Base-by-base conservation (phyloP, 208 protist species). In the Acanthamoeba divionensis region DNA sequence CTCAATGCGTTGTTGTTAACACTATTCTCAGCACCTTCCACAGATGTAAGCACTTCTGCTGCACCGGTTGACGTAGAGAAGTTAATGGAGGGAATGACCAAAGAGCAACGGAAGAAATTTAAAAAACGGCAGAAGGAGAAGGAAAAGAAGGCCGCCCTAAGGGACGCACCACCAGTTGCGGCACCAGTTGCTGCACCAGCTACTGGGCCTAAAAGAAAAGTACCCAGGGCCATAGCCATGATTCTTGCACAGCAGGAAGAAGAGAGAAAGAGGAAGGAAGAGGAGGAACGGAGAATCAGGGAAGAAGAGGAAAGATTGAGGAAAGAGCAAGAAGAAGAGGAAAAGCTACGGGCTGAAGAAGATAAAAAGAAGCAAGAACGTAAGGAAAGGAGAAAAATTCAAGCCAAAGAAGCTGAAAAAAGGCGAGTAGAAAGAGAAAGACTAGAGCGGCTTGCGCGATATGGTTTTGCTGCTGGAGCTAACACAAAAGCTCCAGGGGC, bases 41-140 rank as follows among this genome's bases (percentile, higher is more conserved):
- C 21, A 60, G n/a, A 60, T 60, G 21, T 26, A 60, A 60, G n/a
- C 52, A 60, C 21, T 21, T 60, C 21, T 60, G 52, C n/a, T 60
- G 52, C n/a, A n/a, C 21, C 52, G 52, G 52, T 60, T 60, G 52
- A 60, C 52, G 52, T 60, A 60, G 21, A 60, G n/a, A 60, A 60
- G 21, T 60, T 26, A 21, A 21, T 60, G 21, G 21, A 60, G n/a
- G n/a, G 52, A 60, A 60, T 26, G 21, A 21, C 21, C 21, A 60
- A 60, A 60, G 52, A 60, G n/a, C 21, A 21, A 21, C 21, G n/a
- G 41, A 88, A 88, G 79, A n/a, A 47, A 9, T 47, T 65, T 4
- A 90, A 90, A 52, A 90, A 77, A 26, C 71, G 77, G 44, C 41
- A 90, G 18, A 90, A 90, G 66, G 63, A 90, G 48, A 87, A 79